These are phyloP conservation scores for Heritiera littoralis DNA, from an alignment of 345 rosid genomes.

Conservation along the genomic window DNA sequence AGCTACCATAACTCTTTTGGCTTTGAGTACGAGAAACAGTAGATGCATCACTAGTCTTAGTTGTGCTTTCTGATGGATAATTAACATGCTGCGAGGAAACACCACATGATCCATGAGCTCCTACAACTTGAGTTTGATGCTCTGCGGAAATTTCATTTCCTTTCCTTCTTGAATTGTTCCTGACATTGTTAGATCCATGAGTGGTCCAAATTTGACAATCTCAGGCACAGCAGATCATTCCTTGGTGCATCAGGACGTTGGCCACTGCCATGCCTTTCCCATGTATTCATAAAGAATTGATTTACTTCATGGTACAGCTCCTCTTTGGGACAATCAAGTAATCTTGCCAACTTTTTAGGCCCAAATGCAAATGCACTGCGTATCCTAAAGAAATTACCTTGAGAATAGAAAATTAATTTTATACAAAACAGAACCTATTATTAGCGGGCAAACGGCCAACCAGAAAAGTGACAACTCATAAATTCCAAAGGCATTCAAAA, in stretches of 20 bases:
- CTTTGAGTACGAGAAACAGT: slow-evolving; percentile 45
- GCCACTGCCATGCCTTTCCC: slow-evolving; percentile 96
- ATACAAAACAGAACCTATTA: slow-evolving; percentile 1
- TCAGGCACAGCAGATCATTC: slow-evolving; percentile 44
- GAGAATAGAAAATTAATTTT: slow-evolving; percentile 20
- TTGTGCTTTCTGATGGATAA: slow-evolving; percentile 40
- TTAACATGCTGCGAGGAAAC: slow-evolving; percentile 43
- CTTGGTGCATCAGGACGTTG: slow-evolving; percentile 90
- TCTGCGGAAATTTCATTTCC: slow-evolving; percentile 38
- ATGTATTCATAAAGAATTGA: slow-evolving; percentile 83
- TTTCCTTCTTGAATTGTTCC: slow-evolving; percentile 43
- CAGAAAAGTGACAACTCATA: background rate
- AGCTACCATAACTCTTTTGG: slow-evolving; percentile 44
- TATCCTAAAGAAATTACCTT: slow-evolving; percentile 98
- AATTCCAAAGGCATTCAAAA: slow-evolving; percentile 5
- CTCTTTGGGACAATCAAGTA: slow-evolving; percentile 88
- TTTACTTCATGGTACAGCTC: slow-evolving; percentile 66
- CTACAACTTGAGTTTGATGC: slow-evolving; percentile 40
- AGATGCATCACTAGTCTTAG: slow-evolving; percentile 35
- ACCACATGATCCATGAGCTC: slow-evolving; percentile 32
- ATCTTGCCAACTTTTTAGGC: slow-evolving; percentile 79
- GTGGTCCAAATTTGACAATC: slow-evolving; percentile 47
- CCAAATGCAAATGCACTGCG: slow-evolving; percentile 99
- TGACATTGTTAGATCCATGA: slow-evolving; percentile 42
- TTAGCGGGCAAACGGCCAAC: background rate